These are phyloP conservation scores for Vigna nakashimae DNA, from an alignment of 306 rosid genomes.

Conservation along the genomic window DNA sequence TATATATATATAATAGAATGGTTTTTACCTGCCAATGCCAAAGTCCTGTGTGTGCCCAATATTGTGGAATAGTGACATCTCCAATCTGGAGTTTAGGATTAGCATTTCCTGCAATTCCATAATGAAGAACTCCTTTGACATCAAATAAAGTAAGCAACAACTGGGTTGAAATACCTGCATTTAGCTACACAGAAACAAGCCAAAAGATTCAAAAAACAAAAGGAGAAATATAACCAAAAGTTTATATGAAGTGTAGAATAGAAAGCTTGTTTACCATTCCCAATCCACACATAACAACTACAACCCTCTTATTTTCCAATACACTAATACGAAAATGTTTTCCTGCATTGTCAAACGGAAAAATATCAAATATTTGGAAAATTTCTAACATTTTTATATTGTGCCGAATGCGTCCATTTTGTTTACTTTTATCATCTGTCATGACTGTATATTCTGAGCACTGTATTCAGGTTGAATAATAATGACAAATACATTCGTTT, in stretches of 20 bases:
- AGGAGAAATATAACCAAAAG: background rate
- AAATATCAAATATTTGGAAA: no score
- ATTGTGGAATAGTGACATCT: slow-evolving; percentile 74
- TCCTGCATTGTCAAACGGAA: no score
- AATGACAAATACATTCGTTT: no score
- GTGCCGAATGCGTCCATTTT: no score
- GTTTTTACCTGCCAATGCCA: slow-evolving; percentile 76
- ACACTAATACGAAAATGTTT: slow-evolving; percentile 45
- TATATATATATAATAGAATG: no score
- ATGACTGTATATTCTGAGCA: no score
- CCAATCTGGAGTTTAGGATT: slow-evolving; percentile 75
- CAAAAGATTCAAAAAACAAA: background rate
- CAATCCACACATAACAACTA: slow-evolving; percentile 72
- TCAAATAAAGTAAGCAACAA: slow-evolving; percentile 62
- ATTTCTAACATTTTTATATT: no score
- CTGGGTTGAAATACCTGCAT: slow-evolving; percentile 74
- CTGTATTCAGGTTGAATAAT: no score
- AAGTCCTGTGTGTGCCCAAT: slow-evolving; percentile 83
- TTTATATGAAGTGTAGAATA: background rate
- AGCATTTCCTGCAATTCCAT: slow-evolving; percentile 83
- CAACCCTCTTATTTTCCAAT: slow-evolving; percentile 56
- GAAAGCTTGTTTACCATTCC: slow-evolving; percentile 60
- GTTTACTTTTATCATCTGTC: no score
- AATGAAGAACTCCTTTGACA: slow-evolving; percentile 70
- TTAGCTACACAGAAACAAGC: slow-evolving; percentile 55